These are phyloP conservation scores for Alternaria sp. DNA, from an alignment of 2,329 filamentous ascomycete genomes.

Conservation along the genomic window DNA sequence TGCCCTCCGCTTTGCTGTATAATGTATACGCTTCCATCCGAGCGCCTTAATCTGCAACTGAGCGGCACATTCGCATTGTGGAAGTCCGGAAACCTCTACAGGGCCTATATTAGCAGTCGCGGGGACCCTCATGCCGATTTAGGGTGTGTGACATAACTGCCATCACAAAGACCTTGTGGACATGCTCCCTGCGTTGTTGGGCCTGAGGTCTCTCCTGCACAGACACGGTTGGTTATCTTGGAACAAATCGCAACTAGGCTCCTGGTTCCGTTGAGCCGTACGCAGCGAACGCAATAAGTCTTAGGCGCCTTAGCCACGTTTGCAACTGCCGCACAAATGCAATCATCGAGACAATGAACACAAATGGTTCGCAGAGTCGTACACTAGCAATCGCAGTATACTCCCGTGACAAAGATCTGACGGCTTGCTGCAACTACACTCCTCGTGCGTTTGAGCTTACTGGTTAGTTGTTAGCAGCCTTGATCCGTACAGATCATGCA, in stretches of 20 bases:
- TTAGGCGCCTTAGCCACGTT: constrained; percentile 4
- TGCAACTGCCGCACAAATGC: constrained; percentile 7
- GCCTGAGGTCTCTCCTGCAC: constrained; percentile 8
- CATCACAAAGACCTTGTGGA: constrained; percentile 12
- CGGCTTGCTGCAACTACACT: constrained; percentile 9
- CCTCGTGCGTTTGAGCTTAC: constrained; percentile 10
- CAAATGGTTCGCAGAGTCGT: neutral
- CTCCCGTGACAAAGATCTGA: constrained; percentile 12
- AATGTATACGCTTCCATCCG: neutral
- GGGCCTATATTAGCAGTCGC: constrained; percentile 6
- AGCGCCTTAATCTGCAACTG: constrained; percentile 9
- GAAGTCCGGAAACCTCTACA: constrained; percentile 9
- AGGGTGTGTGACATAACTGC: constrained; percentile 13
- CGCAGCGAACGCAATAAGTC: constrained; percentile 1
- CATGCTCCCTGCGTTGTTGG: constrained; percentile 17
- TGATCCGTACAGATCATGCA: constrained; percentile 9
- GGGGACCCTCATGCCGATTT: constrained; percentile 15
- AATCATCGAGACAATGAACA: neutral
- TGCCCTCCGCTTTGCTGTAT: constrained; percentile 4
- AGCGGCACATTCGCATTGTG: constrained; percentile 6
- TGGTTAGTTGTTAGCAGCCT: constrained; percentile 6
- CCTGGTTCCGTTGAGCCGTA: constrained; percentile 11
- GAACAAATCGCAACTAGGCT: constrained; percentile 11
- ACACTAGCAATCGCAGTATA: constrained; percentile 6
- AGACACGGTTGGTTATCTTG: constrained; percentile 9